phyloP scores from a whole-genome alignment of 257 asterid species.

The Solanum sitiens region DNA sequence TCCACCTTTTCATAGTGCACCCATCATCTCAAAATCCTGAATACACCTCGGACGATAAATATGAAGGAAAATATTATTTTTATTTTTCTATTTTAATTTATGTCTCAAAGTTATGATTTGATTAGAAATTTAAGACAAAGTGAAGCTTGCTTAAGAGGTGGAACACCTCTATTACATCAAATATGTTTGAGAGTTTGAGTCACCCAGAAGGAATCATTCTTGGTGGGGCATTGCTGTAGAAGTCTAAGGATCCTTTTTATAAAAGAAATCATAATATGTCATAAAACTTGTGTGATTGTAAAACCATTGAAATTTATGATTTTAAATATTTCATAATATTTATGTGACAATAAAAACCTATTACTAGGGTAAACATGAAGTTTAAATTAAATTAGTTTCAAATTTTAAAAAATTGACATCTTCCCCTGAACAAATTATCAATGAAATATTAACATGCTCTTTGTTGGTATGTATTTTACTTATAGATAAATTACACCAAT shows the following conservation, averaged over 20 bases:
- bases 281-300: neutral
- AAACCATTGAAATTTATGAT: neutral
- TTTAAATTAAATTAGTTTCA: neutral
- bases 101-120: neutral
- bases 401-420: no score
- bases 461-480: no score
- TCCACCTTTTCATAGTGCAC: no score
- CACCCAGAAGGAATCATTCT: no score
- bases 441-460: neutral
- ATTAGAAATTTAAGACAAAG: neutral
- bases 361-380: neutral
- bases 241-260: no score
- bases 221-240: no score
- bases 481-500: no score
- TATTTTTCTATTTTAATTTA: neutral
- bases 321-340: neutral
- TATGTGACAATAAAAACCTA: neutral
- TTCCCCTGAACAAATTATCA: neutral
- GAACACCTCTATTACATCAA: neutral
- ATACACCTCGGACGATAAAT: neutral
- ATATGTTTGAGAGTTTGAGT: no score
- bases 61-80: neutral
- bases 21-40: no score
- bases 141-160: no score
- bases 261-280: neutral